Base-by-base conservation (phyloP, 2,329 filamentous ascomycete species). In the Colletotrichum siamense region DNA sequence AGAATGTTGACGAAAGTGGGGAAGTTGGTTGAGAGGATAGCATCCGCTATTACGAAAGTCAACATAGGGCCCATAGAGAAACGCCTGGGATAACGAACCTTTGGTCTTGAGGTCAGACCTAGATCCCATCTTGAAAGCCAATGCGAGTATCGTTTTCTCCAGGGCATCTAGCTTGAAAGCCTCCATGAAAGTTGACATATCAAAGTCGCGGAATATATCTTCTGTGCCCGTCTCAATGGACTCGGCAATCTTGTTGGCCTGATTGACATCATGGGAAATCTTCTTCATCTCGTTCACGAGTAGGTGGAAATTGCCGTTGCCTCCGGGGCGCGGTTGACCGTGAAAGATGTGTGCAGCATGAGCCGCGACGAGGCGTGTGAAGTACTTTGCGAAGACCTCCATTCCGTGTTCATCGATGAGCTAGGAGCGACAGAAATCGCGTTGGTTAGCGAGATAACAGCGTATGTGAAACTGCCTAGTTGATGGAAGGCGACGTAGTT, bases 331-430 rank as follows among this genome's bases (percentile, higher is more conserved):
- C 81, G 92, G 95, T 71, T 93, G 89, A 78, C 94, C 93, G 68
- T 95, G 94, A 84, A 99, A 99, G 84, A 99, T 97, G 82, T 97
- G 94, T 78, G 94, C 89, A 81, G 96, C 95, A 92, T 98, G 98
- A 87, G 94, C 94, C 86, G 94, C 94, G 83, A 99, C 92, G 84
- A 99, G 90, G 86, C 96, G 95, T 86, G 95, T 94, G 87, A 99
- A 98, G 86, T 97, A 98, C 89, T 96, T 98, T 77, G 95, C 93
- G 85, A 96, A 98, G 84, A 98, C 96, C 90, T 99, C 98, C 96
- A 99, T 99, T 84, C 96, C 96, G 96, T 98, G 94, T 82, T 96
- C 96, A 92, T 98, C 94, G 88, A 99, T 94, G 85, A 99, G 93
- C 95, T 98, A 79, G 18, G n/a, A 78, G 44, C 65, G 44, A 52